Conservation (phyloP, 768 basidiomycete species). For the Rhodotorula taiwanensis region DNA sequence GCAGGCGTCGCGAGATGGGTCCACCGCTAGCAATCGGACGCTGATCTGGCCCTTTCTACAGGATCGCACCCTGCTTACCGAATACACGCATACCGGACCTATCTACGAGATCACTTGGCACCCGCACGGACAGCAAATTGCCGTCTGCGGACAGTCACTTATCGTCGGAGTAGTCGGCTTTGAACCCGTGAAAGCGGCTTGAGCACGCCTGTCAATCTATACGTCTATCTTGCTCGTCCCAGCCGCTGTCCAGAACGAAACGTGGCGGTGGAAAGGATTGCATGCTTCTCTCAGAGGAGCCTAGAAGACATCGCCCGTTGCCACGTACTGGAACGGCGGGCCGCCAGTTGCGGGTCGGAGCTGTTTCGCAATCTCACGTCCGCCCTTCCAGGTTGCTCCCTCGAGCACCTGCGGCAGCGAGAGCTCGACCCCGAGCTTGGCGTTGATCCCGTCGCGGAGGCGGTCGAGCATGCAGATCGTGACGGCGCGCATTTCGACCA, state of each 20-base stretch:
- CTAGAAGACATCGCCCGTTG: conserved; percentile 33
- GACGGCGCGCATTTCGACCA: conserved; percentile 94
- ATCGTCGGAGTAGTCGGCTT: conserved; percentile 34
- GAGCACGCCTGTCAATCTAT: too few relatives aligned
- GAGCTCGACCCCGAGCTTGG: conserved; percentile 56
- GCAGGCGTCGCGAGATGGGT: too few relatives aligned
- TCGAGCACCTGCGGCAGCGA: conserved; percentile 83
- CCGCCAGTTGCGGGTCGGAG: conserved; percentile 54
- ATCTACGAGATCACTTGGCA: conserved; percentile 40
- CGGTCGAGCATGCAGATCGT: conserved; percentile 91
- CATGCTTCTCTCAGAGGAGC: too few relatives aligned
- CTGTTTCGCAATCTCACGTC: conserved; percentile 72
- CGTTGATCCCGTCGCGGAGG: conserved; percentile 63
- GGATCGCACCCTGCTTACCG: conserved; percentile 31
- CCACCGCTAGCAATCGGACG: too few relatives aligned
- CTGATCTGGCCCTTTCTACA: not conserved
- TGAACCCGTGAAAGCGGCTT: not conserved
- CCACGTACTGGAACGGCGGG: conserved; percentile 35
- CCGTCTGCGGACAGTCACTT: conserved; percentile 30
- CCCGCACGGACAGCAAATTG: conserved; percentile 35
- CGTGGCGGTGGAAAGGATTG: too few relatives aligned
- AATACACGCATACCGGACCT: conserved; percentile 34
- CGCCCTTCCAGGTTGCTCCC: conserved; percentile 90
- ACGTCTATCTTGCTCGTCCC: too few relatives aligned
- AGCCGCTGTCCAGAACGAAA: too few relatives aligned